Percentiles rank a stretch among this genome's conserved stretches.
Evolutionary conservation across 306 rosid species (phyloP).

Genomic region (Vicia villosa): DNA sequence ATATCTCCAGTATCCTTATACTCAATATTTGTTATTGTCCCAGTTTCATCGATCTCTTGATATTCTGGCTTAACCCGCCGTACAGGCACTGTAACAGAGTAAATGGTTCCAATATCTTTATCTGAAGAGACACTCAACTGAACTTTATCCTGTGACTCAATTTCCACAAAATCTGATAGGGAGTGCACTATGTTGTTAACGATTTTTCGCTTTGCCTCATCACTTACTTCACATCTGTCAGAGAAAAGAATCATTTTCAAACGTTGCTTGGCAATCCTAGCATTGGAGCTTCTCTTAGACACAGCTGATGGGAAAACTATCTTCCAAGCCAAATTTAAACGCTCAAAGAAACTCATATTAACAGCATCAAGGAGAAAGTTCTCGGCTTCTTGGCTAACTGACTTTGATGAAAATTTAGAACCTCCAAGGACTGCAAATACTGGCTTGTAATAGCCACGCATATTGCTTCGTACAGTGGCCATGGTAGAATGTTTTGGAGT

Average conservation of each 20-base stretch:
- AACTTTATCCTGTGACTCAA: slow-evolving; percentile 94
- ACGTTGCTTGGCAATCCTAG: slow-evolving; percentile 92
- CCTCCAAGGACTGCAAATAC: slow-evolving; percentile 45
- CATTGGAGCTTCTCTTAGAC: slow-evolving; percentile 72
- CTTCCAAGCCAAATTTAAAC: slow-evolving; percentile 90
- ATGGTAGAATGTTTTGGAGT: slow-evolving; percentile 53
- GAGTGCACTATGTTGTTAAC: slow-evolving; percentile 77
- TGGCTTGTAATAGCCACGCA: slow-evolving; percentile 50
- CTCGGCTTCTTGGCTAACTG: slow-evolving; percentile 65
- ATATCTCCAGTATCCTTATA: slow-evolving; percentile 79
- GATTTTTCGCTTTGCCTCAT: slow-evolving; percentile 86
- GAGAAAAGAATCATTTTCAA: slow-evolving; percentile 94
- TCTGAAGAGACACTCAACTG: slow-evolving; percentile 87
- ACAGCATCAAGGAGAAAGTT: slow-evolving; percentile 83
- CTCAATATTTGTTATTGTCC: slow-evolving; percentile 79
- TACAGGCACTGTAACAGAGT: slow-evolving; percentile 92
- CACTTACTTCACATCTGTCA: slow-evolving; percentile 91
- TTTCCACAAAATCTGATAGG: slow-evolving; percentile 93
- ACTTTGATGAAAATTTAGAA: slow-evolving; percentile 50
- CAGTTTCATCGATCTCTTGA: slow-evolving; percentile 72
- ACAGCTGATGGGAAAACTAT: slow-evolving; percentile 78
- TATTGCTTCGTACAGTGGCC: slow-evolving; percentile 44
- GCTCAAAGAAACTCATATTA: slow-evolving; percentile 89
- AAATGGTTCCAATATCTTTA: slow-evolving; percentile 87
- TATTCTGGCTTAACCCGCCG: slow-evolving; percentile 91